phyloP scores from a whole-genome alignment of 257 asterid genomes.

The Nicotiana knightiana region DNA sequence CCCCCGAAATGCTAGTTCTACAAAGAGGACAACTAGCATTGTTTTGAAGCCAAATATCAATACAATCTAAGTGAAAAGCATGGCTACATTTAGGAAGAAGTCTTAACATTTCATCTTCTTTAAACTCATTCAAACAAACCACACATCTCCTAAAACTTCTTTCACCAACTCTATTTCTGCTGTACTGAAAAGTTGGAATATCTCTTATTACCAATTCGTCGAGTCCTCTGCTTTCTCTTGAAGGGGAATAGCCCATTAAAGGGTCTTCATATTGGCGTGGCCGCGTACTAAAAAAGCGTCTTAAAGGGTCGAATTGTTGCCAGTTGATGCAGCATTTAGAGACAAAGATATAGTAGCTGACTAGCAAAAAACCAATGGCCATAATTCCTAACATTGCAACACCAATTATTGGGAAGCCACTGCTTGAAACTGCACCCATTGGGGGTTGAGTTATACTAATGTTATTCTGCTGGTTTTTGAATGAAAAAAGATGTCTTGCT shows the following conservation, averaged over 20 bases:
- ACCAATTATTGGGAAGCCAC: constrained; percentile 69
- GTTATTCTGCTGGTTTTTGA: constrained; percentile 22
- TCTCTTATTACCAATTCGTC: constrained; percentile 54
- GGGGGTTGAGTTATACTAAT: constrained; percentile 25
- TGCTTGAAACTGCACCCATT: constrained; percentile 21
- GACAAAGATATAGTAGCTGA: constrained; percentile 65
- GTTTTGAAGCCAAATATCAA: constrained; percentile 66
- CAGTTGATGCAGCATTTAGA: constrained; percentile 69
- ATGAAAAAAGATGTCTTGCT: constrained; percentile 23
- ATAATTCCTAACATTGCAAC: constrained; percentile 59
- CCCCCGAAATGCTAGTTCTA: constrained; percentile 61
- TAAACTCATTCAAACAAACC: constrained; percentile 67
- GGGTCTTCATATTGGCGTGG: constrained; percentile 27
- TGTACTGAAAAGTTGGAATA: constrained; percentile 58
- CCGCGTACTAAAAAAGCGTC: constrained; percentile 38
- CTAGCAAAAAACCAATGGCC: constrained; percentile 49
- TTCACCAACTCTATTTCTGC: constrained; percentile 21
- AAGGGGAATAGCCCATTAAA: constrained; percentile 42
- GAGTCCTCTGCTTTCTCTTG: constrained; percentile 60
- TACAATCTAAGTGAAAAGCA: constrained; percentile 75
- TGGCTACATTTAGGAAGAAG: constrained; percentile 73
- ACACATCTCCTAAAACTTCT: constrained; percentile 46
- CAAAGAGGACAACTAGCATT: constrained; percentile 80
- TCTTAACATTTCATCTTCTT: constrained; percentile 51
- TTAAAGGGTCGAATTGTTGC: constrained; percentile 56